Evolutionary conservation across 2,329 filamentous ascomycete species (phyloP).

Genomic region (Fusarium equiseti): DNA sequence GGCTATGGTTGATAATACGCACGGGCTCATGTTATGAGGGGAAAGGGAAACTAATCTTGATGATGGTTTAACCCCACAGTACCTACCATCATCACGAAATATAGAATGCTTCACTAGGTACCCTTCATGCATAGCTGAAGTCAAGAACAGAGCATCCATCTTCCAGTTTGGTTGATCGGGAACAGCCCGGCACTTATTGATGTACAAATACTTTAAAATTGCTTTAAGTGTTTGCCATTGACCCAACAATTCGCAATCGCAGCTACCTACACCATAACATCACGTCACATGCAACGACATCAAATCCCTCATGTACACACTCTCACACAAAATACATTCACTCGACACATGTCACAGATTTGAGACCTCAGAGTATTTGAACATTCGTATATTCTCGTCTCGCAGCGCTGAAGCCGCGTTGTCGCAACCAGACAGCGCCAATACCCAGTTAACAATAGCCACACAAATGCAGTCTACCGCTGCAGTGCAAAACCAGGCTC

Average conservation of each 20-base stretch:
- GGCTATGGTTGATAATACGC: slow-evolving; percentile 14
- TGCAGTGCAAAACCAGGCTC: slow-evolving; percentile 54
- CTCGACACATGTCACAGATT: not conserved
- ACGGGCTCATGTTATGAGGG: not conserved
- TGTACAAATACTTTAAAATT: not conserved
- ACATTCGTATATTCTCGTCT: slow-evolving; percentile 57
- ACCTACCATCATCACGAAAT: not conserved
- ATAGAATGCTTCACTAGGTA: not conserved
- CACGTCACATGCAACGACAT: not conserved
- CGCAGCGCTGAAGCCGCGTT: slow-evolving; percentile 49
- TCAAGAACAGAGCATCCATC: not conserved
- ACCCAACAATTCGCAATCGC: not conserved
- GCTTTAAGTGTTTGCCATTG: not conserved
- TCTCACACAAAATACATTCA: not conserved
- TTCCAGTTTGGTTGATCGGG: not conserved
- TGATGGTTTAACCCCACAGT: too few relatives aligned
- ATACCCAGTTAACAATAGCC: slow-evolving; percentile 52
- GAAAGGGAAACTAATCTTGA: not conserved
- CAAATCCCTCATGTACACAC: not conserved
- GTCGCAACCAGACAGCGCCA: slow-evolving; percentile 51
- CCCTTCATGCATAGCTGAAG: not conserved
- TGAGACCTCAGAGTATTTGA: slow-evolving; percentile 31
- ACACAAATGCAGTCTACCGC: slow-evolving; percentile 48
- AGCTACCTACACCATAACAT: not conserved
- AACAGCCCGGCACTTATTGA: not conserved